Base-by-base conservation (phyloP, 2,329 filamentous ascomycete genomes). In the Grosmannia penicillata region DNA sequence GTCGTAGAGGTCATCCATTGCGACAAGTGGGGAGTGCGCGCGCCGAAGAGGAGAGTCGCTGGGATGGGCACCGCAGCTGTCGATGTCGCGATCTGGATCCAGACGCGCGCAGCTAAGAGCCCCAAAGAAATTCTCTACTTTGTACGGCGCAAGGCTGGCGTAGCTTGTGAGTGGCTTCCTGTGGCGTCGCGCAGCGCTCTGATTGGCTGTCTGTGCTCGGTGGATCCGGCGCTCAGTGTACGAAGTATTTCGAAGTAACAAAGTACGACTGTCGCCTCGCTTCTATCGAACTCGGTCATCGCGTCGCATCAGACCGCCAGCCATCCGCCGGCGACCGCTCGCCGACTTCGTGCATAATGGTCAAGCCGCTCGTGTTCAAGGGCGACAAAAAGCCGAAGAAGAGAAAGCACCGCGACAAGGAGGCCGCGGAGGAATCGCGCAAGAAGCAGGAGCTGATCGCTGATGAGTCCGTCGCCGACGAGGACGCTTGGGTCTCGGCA, bases 311-410 rank as follows among this genome's bases (percentile, higher is more conserved):
- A n/a, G n/a, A n/a, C n/a, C n/a, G n/a, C n/a, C n/a, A n/a, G n/a
- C n/a, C n/a, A n/a, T n/a, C n/a, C n/a, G n/a, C n/a, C n/a, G n/a
- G n/a, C n/a, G n/a, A n/a, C n/a, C n/a, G n/a, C n/a, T n/a, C n/a
- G n/a, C n/a, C n/a, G n/a, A n/a, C n/a, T n/a, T n/a, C n/a, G n/a
- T n/a, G 15, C 29, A 45, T 29, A 22, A 91, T 91, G 82, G 79
- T 93, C 49, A 95, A 93, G 57, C 78, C 89, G 34, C 72, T 98
- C 42, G 69, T 76, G 35, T 98, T 98, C 70, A 98, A 98, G 63
- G 91, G 91, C 66, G 91, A 98, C 63, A 95, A 93, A 61, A 91
- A 91, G 63, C 63, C 74, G 43, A 94, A 91, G 61, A 95, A 95
- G 68, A 74, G 85, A 57, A 95, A 94, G 70, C 76, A 82, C 49